Conservation (phyloP, 2,329 filamentous ascomycete species). For the Aspergillus niger region DNA sequence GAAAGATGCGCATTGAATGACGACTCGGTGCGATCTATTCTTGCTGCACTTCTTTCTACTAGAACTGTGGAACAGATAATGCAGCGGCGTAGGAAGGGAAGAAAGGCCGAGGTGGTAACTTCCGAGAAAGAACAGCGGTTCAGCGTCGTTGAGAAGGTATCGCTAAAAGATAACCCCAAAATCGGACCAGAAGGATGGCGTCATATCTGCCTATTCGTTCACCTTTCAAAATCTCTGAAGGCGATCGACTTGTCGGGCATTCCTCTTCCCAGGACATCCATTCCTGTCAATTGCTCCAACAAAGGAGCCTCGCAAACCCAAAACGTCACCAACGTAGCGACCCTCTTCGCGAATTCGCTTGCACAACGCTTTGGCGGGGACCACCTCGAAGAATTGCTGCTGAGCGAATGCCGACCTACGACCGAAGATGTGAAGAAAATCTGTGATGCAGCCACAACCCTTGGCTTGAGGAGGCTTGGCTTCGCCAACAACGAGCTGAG, state of each 20-base stretch:
- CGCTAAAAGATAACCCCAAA: constrained; percentile 84
- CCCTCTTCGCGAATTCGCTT: constrained; percentile 73
- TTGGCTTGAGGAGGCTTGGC: constrained; percentile 76
- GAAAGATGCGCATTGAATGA: constrained; percentile 87
- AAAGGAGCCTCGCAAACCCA: constrained; percentile 17
- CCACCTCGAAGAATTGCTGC: constrained; percentile 76
- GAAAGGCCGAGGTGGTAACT: constrained; percentile 39
- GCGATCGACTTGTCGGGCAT: constrained; percentile 85
- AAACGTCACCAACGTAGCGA: constrained; percentile 56
- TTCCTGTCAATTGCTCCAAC: constrained; percentile 28
- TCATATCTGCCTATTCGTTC: constrained; percentile 83
- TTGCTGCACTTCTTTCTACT: constrained; percentile 81
- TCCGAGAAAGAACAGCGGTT: constrained; percentile 37
- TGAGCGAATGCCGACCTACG: constrained; percentile 75
- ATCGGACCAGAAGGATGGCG: constrained; percentile 88
- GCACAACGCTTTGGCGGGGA: constrained; percentile 74
- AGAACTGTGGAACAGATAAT: constrained; percentile 65
- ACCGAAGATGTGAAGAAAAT: constrained; percentile 72
- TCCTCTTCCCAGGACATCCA: constrained; percentile 63
- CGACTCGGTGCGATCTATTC: constrained; percentile 80
- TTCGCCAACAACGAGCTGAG: constrained; percentile 81
- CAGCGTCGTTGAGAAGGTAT: constrained; percentile 82
- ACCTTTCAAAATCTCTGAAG: constrained; percentile 84
- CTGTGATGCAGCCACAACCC: constrained; percentile 78
- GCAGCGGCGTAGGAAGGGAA: constrained; percentile 47